Evolutionary conservation across 305 asterid genomes (phyloP).

Genomic region (Euphrasia arctica): DNA sequence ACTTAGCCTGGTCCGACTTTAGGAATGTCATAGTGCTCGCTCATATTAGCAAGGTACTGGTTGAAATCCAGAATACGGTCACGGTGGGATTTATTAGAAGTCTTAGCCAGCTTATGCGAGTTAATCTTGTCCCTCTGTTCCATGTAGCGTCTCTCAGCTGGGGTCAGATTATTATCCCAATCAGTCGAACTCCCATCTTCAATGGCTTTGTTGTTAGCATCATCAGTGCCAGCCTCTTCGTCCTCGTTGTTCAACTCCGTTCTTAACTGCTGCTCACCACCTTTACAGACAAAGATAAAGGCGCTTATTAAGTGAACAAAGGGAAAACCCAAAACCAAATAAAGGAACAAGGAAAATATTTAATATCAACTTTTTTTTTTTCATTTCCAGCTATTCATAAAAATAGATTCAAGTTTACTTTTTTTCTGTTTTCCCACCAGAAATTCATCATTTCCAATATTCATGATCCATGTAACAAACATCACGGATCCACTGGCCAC

Average conservation of each 20-base stretch:
- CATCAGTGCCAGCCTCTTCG: slow-evolving; percentile 36
- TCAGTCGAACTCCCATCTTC: slow-evolving; percentile 41
- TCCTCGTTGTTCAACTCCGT: slow-evolving; percentile 26
- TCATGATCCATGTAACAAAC: too few species aligned
- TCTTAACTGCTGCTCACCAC: background rate
- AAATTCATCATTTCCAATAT: too few species aligned
- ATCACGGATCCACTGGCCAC: too few species aligned
- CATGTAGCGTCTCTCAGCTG: slow-evolving; percentile 90
- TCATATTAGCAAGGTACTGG: slow-evolving; percentile 94
- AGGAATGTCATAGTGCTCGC: slow-evolving; percentile 97
- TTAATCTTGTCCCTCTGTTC: slow-evolving; percentile 77
- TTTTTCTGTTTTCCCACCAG: too few species aligned
- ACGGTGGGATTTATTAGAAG: slow-evolving; percentile 82
- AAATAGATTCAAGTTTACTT: too few species aligned
- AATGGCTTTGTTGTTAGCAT: slow-evolving; percentile 33
- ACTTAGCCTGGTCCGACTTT: slow-evolving; percentile 91
- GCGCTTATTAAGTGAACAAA: background rate
- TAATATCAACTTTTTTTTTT: too few species aligned
- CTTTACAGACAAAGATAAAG: background rate
- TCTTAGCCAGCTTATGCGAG: slow-evolving; percentile 72
- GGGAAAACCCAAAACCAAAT: background rate
- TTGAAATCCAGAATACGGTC: slow-evolving; percentile 89
- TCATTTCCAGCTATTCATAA: too few species aligned
- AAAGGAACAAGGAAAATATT: background rate
- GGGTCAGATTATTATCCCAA: slow-evolving; percentile 70